Percentiles rank a stretch among this genome's conserved stretches.
Evolutionary conservation across 2,329 filamentous ascomycete species (phyloP).

Genomic region (Diaporthe ilicicola): DNA sequence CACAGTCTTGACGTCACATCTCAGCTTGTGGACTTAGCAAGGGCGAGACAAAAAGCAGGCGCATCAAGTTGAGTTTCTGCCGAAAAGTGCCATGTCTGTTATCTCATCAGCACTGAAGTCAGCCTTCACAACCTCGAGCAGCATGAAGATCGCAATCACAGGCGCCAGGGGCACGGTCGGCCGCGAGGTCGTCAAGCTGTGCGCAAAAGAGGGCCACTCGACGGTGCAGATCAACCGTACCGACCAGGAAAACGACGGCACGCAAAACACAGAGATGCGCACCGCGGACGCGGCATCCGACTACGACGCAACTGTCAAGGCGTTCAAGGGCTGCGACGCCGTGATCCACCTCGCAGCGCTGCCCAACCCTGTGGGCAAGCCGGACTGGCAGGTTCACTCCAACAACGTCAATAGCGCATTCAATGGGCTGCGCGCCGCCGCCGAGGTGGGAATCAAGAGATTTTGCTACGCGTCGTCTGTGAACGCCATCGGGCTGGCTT

Average conservation of each 20-base stretch:
- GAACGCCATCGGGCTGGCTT: conserved; percentile 49
- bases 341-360: conserved; percentile 42
- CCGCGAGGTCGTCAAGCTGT: conserved; percentile 41
- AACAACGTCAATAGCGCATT: conserved; percentile 49
- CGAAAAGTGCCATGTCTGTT: neutral
- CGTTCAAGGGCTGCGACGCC: conserved; percentile 2
- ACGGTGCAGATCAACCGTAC: conserved; percentile 47
- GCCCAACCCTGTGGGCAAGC: conserved; percentile 45
- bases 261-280: conserved; percentile 44
- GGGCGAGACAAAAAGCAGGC: neutral
- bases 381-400: conserved; percentile 44
- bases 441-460: conserved; percentile 44
- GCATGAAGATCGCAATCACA: conserved; percentile 51
- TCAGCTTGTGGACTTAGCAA: neutral
- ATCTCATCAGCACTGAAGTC: neutral
- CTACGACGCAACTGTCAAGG: conserved; percentile 42
- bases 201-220: conserved; percentile 42
- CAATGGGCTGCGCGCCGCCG: conserved; percentile 49
- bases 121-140: neutral
- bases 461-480: conserved; percentile 48
- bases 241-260: conserved; percentile 40
- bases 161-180: conserved; percentile 46
- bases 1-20: neutral
- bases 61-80: neutral
- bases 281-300: conserved; percentile 44